Evolutionary conservation across 2,329 filamentous ascomycete species (phyloP), one percentile per base, ranked within the genome.

Genomic region (Colletotrichum siamense): DNA sequence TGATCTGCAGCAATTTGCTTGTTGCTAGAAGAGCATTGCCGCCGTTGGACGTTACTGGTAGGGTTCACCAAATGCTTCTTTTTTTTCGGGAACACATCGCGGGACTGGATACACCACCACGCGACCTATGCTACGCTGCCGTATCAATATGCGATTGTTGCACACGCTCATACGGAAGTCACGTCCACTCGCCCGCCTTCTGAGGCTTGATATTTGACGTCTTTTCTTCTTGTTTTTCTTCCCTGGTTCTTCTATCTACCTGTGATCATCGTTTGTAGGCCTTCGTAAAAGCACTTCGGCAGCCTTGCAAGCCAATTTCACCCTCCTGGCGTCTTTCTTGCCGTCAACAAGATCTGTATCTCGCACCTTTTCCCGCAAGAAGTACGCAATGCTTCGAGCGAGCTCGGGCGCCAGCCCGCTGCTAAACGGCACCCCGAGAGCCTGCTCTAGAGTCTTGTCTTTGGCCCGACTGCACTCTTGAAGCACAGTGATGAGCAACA

Each of bases 401-500:
- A 98, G 90, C 73, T 93, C 91, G 1, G 93, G 92, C 4, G 91
- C 89, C 18, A 78, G 8, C 9, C 67, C 66, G 10, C 39, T 71
- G 65, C 57, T 28, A 24, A 78, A 76, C 2, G 70, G 30, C 34
- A 71, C 65, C n/a, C 62, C 62, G 16, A 78, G 66, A 15, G 72
- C 61, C 22, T 70, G 39, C 36, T 77, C 76, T 24, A 76, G 16
- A 24, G 39, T 85, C 71, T 88, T 86, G 34, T 83, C 81, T 75
- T 86, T 83, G 72, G 84, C 71, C 10, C 62, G 71, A 39, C 49
- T 59, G 18, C 92, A 92, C 79, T 94, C 91, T 62, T 95, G 89
- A 36, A 99, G 91, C 15, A 96, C 85, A 3, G 92, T 94, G 65
- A 97, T 92, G 18, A 99, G 88, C 79, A 98, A 86, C 9, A 97